Evolutionary conservation across 2,329 filamentous ascomycete genomes (phyloP).

Genomic region (Onygenales sp.): DNA sequence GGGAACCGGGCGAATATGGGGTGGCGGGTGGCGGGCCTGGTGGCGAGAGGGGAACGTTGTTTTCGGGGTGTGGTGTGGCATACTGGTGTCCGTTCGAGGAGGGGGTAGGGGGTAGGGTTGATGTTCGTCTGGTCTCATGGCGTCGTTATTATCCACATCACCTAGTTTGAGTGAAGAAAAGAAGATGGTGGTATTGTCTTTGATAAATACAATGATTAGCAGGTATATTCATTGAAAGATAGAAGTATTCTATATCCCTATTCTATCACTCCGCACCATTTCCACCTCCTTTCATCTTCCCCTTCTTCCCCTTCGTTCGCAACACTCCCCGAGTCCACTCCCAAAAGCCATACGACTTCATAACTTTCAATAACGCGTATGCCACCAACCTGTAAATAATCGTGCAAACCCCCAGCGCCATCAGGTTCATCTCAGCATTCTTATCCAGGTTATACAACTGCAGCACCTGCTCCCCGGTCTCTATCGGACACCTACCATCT

Average conservation of each 20-base stretch:
- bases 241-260: background rate
- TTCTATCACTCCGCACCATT: background rate
- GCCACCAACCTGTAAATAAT: slow-evolving; percentile 55
- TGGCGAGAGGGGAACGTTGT: too few species aligned
- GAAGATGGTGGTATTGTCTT: too few species aligned
- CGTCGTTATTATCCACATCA: too few species aligned
- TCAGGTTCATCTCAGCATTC: slow-evolving; percentile 51
- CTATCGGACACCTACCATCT: slow-evolving; percentile 54
- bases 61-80: too few species aligned
- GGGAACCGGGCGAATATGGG: too few species aligned
- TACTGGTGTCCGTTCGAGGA: too few species aligned
- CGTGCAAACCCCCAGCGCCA: slow-evolving; percentile 53
- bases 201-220: too few species aligned
- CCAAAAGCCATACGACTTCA: slow-evolving; percentile 7
- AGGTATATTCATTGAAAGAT: background rate
- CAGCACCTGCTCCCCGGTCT: slow-evolving; percentile 58
- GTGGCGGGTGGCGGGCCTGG: too few species aligned
- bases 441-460: slow-evolving; percentile 57
- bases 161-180: too few species aligned
- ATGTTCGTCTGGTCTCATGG: too few species aligned
- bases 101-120: too few species aligned
- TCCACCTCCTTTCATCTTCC: background rate
- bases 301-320: background rate
- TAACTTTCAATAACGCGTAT: slow-evolving; percentile 25
- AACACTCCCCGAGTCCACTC: slow-evolving; percentile 1